These are phyloP conservation scores for Penicillium simplicissimum DNA, from an alignment of 495 filamentous ascomycete species.

Conservation along the genomic window DNA sequence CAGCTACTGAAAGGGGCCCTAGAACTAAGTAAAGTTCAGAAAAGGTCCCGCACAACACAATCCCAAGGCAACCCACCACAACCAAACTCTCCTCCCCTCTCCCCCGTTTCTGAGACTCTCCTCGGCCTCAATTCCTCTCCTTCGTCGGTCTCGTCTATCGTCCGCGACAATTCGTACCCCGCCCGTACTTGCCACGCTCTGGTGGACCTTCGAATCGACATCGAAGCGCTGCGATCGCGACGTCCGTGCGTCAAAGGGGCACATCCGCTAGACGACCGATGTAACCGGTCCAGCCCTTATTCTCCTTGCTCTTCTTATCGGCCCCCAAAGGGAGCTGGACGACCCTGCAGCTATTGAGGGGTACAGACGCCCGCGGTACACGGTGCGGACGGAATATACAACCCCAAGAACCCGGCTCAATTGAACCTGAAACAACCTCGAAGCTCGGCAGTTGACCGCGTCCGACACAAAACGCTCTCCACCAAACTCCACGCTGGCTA, in stretches of 20 bases:
- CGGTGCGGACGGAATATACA: slow-evolving; percentile 6
- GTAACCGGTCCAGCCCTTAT: slow-evolving; percentile 37
- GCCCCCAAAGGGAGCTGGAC: slow-evolving; percentile 24
- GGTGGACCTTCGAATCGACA: slow-evolving; percentile 8
- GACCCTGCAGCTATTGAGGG: slow-evolving; percentile 15
- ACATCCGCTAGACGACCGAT: slow-evolving; percentile 33
- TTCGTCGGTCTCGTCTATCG: neutral
- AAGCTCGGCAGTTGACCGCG: neutral
- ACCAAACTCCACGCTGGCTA: slow-evolving; percentile 3
- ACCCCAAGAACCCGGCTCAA: neutral
- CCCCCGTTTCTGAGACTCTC: neutral
- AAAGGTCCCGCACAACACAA: slow-evolving; percentile 10
- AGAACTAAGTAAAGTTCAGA: slow-evolving; percentile 1
- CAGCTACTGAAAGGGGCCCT: neutral
- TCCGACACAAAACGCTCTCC: neutral
- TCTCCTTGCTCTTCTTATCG: slow-evolving; percentile 31
- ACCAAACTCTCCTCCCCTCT: slow-evolving; percentile 5
- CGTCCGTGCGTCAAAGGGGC: slow-evolving; percentile 21
- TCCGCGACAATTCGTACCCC: neutral
- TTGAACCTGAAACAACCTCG: neutral
- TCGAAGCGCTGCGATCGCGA: slow-evolving; percentile 9
- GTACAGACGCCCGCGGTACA: slow-evolving; percentile 10
- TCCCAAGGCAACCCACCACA: slow-evolving; percentile 6
- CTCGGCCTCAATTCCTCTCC: slow-evolving; percentile 9
- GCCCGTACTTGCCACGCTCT: neutral